phyloP scores from a whole-genome alignment of 2,329 filamentous ascomycete genomes.

The Cladophialophora carrionii region DNA sequence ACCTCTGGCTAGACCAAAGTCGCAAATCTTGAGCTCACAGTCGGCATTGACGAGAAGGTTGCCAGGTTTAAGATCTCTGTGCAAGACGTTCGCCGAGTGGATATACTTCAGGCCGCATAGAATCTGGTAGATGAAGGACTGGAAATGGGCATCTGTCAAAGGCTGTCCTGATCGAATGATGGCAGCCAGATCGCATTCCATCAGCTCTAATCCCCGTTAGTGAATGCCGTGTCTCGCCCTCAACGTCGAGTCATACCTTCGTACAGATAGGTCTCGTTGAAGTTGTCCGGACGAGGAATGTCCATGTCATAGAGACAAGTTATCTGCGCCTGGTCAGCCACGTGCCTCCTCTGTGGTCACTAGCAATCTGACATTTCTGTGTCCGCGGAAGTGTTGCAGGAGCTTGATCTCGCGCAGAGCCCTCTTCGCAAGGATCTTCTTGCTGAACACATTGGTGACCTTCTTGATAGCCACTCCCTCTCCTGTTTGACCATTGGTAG shows the following conservation, averaged over 20 bases:
- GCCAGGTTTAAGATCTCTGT: constrained; percentile 94
- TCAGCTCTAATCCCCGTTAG: constrained; percentile 69
- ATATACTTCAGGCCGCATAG: constrained; percentile 99
- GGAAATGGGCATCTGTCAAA: constrained; percentile 96
- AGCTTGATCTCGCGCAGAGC: constrained; percentile 98
- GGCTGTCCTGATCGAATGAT: constrained; percentile 98
- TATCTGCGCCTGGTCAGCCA: constrained; percentile 67
- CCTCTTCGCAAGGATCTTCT: constrained; percentile 98
- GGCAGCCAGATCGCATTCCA: constrained; percentile 97
- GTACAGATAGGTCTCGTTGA: constrained; percentile 98
- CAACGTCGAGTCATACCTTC: constrained; percentile 68
- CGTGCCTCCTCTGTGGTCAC: constrained; percentile 10
- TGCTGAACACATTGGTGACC: constrained; percentile 99
- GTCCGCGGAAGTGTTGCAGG: constrained; percentile 92
- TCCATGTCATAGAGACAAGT: constrained; percentile 99
- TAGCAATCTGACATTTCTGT: constrained; percentile 70
- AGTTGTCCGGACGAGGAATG: constrained; percentile 93
- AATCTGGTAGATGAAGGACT: constrained; percentile 99
- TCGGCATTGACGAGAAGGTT: constrained; percentile 98
- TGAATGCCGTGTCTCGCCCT: background rate
- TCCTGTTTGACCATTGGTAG: constrained; percentile 84
- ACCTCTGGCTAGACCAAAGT: constrained; percentile 93
- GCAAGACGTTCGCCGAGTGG: constrained; percentile 95
- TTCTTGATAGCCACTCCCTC: constrained; percentile 99
- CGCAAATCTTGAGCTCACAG: constrained; percentile 98